Evolutionary conservation across 768 basidiomycete genomes (phyloP), one percentile per base, ranked within the genome.

Genomic region (Panellus pusillus): DNA sequence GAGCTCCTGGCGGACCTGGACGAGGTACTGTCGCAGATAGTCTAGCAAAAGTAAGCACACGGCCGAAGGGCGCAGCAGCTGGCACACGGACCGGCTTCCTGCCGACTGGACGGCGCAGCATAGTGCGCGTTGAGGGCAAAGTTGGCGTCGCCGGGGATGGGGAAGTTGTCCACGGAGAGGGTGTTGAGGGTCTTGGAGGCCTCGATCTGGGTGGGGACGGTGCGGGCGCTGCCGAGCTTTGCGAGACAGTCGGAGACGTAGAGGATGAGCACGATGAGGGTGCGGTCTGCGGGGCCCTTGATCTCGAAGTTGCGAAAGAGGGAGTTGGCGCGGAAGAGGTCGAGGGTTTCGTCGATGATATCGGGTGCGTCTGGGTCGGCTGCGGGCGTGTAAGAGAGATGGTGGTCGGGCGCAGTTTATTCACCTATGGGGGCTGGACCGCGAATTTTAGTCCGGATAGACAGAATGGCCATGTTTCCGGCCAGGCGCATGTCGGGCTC

Each of bases 231-330:
- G 27, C 93, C 90, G 63, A 99, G 78, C 74, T 93, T 95, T 24
- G 91, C 83, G 46, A 99, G 84, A 70, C 96, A 98, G 74, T 99
- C 97, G 41, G 95, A 98, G 65, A 98, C 85, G 75, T 89, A 99
- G 68, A 99, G 88, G 70, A 98, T 97, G 65, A 98, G 84, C 69
- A 98, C 84, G 77, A 99, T 98, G 66, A 99, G 81, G 37, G 93
- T 86, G 54, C 95, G 87, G 78, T 97, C 95, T 47, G 94, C 93
- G 50, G 93, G 91, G 15, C 94, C 95, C 70, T 98, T 96, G 82
- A 99, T 98, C 78, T 99, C 97, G 65, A 98, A 99, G 75, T 98
- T 98, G 66, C 97, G 89, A 75, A 99, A 99, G 56, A 99, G 87
- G 35, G 95, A 97, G 74, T 99, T 99, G 66, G 96, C 95, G 50